phyloP scores from a whole-genome alignment of 495 filamentous ascomycete genomes.

The Lasiosphaeria miniovina region DNA sequence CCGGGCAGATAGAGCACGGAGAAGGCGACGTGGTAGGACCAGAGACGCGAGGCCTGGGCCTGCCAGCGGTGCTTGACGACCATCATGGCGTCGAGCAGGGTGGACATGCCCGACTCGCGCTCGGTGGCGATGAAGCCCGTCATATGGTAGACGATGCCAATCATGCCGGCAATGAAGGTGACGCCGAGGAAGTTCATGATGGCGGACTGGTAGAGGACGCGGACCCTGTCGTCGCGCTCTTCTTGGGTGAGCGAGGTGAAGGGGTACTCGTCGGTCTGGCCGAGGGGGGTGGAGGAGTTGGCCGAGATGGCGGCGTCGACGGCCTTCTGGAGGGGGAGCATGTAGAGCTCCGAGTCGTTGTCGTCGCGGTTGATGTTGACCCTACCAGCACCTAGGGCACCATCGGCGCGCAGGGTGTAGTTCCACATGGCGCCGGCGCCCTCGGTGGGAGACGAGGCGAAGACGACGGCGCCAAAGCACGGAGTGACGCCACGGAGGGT shows the following conservation, averaged over 20 bases:
- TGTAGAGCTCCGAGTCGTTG: conserved; percentile 71
- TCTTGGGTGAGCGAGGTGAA: conserved; percentile 66
- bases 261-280: conserved; percentile 60
- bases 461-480: conserved; percentile 75
- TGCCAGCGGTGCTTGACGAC: conserved; percentile 61
- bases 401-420: conserved; percentile 76
- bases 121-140: conserved; percentile 74
- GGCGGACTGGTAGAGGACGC: conserved; percentile 61
- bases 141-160: conserved; percentile 72
- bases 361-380: conserved; percentile 55
- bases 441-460: conserved; percentile 67
- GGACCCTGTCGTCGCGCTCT: conserved; percentile 59
- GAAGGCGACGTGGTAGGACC: conserved; percentile 67
- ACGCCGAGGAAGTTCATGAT: conserved; percentile 67
- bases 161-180: conserved; percentile 63
- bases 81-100: conserved; percentile 81
- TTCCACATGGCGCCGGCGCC: conserved; percentile 70
- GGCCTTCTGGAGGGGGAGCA: conserved; percentile 72
- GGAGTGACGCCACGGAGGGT: conserved; percentile 65
- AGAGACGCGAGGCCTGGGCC: conserved; percentile 62
- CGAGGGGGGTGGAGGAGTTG: conserved; percentile 40
- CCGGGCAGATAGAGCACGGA: conserved; percentile 63
- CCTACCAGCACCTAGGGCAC: conserved; percentile 50
- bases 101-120: conserved; percentile 74
- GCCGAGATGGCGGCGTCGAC: conserved; percentile 69